These are phyloP conservation scores for Stagonosporopsis chrysanthemi DNA, from an alignment of 2,329 filamentous ascomycete species.

Conservation along the genomic window DNA sequence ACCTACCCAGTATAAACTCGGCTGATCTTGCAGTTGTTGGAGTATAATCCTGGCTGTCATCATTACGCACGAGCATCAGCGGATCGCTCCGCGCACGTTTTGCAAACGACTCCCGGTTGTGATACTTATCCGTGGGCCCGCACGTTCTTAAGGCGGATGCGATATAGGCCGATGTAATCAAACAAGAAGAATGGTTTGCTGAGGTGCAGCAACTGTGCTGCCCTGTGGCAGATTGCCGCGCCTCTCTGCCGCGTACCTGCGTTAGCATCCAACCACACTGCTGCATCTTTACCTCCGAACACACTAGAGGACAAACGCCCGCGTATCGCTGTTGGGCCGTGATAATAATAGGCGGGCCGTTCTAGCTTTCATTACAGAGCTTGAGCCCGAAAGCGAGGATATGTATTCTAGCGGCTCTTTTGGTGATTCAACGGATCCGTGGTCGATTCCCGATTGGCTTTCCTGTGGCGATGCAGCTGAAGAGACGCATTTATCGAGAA, in stretches of 20 bases:
- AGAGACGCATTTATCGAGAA: neutral
- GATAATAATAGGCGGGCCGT: neutral
- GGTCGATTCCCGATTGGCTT: constrained; percentile 1
- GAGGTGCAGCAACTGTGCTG: neutral
- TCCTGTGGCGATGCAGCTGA: neutral
- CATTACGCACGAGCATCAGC: neutral
- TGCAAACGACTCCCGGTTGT: too few species aligned
- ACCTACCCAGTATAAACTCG: neutral
- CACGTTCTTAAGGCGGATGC: neutral
- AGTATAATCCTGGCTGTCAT: neutral
- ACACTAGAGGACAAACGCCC: neutral
- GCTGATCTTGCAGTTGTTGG: constrained; percentile 3
- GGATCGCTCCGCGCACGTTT: constrained; percentile 3
- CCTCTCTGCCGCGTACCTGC: constrained; percentile 7
- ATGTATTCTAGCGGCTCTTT: neutral
- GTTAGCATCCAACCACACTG: neutral
- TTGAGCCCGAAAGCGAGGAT: neutral
- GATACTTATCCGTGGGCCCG: neutral
- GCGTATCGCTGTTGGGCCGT: neutral
- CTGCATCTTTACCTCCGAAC: neutral
- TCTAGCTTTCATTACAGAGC: neutral
- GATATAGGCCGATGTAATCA: neutral
- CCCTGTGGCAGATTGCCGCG: neutral
- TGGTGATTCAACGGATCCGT: constrained; percentile 1
- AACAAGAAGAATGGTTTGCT: neutral